Evolutionary conservation across 768 basidiomycete species (phyloP).

Genomic region (Daedaleopsis nitida): DNA sequence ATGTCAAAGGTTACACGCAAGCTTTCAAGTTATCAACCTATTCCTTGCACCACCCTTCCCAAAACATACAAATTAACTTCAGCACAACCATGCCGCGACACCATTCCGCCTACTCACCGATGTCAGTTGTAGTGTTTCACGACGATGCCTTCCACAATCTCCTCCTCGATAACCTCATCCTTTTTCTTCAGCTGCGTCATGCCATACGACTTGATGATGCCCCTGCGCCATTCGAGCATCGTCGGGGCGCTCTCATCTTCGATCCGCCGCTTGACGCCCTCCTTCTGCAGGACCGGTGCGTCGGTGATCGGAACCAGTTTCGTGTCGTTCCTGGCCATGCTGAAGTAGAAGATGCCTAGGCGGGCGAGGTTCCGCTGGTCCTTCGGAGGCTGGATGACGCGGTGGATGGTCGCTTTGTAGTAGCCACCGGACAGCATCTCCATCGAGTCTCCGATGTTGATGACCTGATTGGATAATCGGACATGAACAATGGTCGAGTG

Average conservation of each 20-base stretch:
- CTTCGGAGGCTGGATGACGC: slow-evolving; percentile 35
- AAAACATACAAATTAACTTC: no score
- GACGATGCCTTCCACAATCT: slow-evolving; percentile 55
- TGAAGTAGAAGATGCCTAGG: slow-evolving; percentile 39
- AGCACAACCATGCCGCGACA: no score
- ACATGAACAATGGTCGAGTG: slow-evolving; percentile 27
- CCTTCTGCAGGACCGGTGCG: slow-evolving; percentile 34
- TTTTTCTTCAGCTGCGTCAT: slow-evolving; percentile 42
- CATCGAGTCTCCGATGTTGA: slow-evolving; percentile 28
- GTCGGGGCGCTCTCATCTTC: slow-evolving; percentile 8
- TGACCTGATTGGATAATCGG: slow-evolving; percentile 18
- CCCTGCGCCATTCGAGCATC: not conserved
- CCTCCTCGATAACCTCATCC: slow-evolving; percentile 53
- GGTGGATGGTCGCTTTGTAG: slow-evolving; percentile 40
- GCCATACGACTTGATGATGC: not conserved
- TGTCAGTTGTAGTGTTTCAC: slow-evolving; percentile 59
- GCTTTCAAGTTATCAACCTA: no score
- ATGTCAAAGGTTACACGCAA: no score
- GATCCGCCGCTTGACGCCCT: slow-evolving; percentile 31
- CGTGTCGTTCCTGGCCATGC: slow-evolving; percentile 32
- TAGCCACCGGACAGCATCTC: slow-evolving; percentile 38
- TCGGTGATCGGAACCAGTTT: slow-evolving; percentile 29
- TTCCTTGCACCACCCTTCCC: no score
- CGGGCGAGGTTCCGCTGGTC: slow-evolving; percentile 36
- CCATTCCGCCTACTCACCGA: not conserved